phyloP scores from a whole-genome alignment of 225 moss, liverwort and hornwort species.

The Climacium dendroides region DNA sequence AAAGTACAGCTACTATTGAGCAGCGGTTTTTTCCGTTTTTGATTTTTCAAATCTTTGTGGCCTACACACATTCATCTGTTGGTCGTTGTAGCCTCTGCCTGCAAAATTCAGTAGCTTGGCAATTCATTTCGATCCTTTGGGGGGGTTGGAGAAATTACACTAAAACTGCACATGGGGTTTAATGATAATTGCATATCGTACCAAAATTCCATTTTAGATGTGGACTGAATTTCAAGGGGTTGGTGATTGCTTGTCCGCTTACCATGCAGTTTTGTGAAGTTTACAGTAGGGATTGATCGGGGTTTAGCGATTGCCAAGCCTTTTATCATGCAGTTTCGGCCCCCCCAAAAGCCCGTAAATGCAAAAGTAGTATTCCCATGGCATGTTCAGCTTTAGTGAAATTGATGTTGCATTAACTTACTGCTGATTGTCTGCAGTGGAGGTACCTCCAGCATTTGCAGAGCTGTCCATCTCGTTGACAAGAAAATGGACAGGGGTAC shows the following conservation, averaged over 20 bases:
- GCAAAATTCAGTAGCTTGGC: neutral
- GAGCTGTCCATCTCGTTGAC: conserved; percentile 21
- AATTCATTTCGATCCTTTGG: neutral
- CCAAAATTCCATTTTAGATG: too few species aligned
- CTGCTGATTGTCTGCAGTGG: conserved; percentile 14
- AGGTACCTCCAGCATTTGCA: conserved; percentile 43
- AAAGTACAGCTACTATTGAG: too few species aligned
- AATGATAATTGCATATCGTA: neutral
- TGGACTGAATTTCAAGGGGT: neutral
- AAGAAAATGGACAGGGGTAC: conserved; percentile 45
- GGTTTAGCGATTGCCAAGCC: neutral
- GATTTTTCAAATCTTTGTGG: neutral
- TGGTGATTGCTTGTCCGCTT: neutral
- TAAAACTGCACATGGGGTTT: neutral
- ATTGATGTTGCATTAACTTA: neutral
- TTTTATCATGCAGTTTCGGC: neutral
- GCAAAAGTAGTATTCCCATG: neutral
- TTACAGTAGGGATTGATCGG: neutral
- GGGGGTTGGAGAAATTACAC: neutral
- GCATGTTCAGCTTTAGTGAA: neutral
- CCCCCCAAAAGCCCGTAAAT: too few species aligned
- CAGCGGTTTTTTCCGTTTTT: neutral
- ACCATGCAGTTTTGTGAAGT: neutral
- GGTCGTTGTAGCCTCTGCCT: too few species aligned
- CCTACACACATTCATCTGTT: too few species aligned